phyloP scores from a whole-genome alignment of 306 rosid species.

The Glycine tomentella region DNA sequence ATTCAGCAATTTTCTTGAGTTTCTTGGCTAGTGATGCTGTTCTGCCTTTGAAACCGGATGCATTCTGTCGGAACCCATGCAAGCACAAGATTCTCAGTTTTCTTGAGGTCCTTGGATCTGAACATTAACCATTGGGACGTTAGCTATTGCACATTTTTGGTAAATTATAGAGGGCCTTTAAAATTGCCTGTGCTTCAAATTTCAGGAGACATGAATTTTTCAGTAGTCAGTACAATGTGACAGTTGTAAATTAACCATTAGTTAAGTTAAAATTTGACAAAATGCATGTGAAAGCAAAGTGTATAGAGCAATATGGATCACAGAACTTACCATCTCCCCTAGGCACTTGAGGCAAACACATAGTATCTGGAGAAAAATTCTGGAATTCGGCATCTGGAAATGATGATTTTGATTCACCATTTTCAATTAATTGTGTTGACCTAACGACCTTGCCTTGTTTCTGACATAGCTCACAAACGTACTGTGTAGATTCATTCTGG shows the following conservation, averaged over 20 bases:
- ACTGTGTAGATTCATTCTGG: constrained; percentile 60
- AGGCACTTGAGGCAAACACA: constrained; percentile 51
- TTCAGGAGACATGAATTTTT: constrained; percentile 29
- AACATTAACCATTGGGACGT: constrained; percentile 44
- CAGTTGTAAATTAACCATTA: constrained; percentile 5
- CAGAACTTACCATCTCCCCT: constrained; percentile 82
- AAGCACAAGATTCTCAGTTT: constrained; percentile 84
- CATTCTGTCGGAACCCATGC: constrained; percentile 96
- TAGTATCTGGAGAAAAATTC: constrained; percentile 48
- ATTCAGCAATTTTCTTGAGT: constrained; percentile 73
- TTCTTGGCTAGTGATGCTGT: constrained; percentile 87
- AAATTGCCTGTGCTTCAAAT: constrained; percentile 35
- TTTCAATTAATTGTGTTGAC: constrained; percentile 50
- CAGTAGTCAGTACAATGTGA: not conserved
- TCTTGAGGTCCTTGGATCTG: constrained; percentile 67
- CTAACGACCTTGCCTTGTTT: constrained; percentile 68
- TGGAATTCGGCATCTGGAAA: constrained; percentile 48
- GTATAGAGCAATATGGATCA: constrained; percentile 46
- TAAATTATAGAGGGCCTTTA: constrained; percentile 9
- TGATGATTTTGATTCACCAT: constrained; percentile 47
- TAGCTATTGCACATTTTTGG: constrained; percentile 14
- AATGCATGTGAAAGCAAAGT: constrained; percentile 3
- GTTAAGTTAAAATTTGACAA: constrained; percentile 21
- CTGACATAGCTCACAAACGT: constrained; percentile 83
- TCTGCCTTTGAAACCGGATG: constrained; percentile 88